phyloP scores from a whole-genome alignment of 495 filamentous ascomycete genomes.

The Hypoxylon fuscum region DNA sequence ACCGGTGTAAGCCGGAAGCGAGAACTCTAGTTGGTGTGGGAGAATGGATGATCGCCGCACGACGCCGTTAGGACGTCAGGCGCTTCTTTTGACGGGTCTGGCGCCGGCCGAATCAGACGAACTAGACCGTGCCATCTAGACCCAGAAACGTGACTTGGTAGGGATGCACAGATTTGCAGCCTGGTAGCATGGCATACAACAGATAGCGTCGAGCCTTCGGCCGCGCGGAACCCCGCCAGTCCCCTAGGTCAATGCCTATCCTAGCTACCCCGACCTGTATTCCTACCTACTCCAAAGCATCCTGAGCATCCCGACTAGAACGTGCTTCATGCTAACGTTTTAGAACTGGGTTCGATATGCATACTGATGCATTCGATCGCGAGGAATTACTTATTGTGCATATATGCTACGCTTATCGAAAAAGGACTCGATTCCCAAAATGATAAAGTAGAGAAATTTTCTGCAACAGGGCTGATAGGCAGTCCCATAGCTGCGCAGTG shows the following conservation, averaged over 20 bases:
- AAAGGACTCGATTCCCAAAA: too few relatives aligned
- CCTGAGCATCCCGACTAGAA: not conserved
- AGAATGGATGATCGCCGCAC: constrained; percentile 8
- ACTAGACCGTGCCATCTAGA: constrained; percentile 22
- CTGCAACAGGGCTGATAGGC: not conserved
- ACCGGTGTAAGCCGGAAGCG: constrained; percentile 25
- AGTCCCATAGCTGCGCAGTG: constrained; percentile 8
- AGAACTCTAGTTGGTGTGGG: constrained; percentile 12
- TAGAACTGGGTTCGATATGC: not conserved
- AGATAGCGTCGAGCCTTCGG: constrained; percentile 34
- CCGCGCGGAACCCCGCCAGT: constrained; percentile 35
- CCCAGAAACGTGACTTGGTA: constrained; percentile 13
- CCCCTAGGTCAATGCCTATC: constrained; percentile 7
- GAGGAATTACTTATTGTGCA: too few relatives aligned
- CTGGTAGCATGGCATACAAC: not conserved
- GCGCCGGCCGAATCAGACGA: constrained; percentile 22
- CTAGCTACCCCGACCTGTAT: not conserved
- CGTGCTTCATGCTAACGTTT: not conserved
- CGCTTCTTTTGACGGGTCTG: constrained; percentile 24
- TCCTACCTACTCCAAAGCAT: not conserved
- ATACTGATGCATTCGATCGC: too few relatives aligned
- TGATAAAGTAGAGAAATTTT: not conserved
- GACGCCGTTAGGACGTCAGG: constrained; percentile 20
- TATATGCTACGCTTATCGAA: too few relatives aligned
- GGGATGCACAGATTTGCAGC: constrained; percentile 15